Evolutionary conservation across 1,284 basidiomycete genomes (phyloP), one percentile per base, ranked within the genome.

Genomic region (Ceratobasidium sp.): DNA sequence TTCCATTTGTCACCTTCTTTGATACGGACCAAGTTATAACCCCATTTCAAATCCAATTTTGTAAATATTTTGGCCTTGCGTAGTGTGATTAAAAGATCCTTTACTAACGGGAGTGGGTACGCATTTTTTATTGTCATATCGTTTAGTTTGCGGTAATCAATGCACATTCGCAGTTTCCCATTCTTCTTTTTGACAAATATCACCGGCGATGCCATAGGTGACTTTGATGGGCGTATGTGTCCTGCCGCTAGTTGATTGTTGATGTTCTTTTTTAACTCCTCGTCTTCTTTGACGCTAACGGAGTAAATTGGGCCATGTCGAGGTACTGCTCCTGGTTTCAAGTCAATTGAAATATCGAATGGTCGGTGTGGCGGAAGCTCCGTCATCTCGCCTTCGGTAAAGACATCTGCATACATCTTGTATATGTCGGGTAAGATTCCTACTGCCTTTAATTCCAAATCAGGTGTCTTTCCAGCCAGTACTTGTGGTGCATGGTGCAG

Each of bases 161-260:
- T 41, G 34, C 60, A 65, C 46, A 74, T 72, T 1, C 62, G 34
- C 6, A 48, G 62, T 23, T 59, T 59, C 10, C 71, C 45, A 34
- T 65, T 65, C 30, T 65, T 72, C 67, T 73, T 73, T 36, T 73
- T 58, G 18, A 73, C 45, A 28, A 73, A 73, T 5, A 73, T 28
- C n/a, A 74, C 34, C 3, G 71, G 72, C 12, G 73, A 72, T 16
- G 70, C 60, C n/a, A 71, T 71, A 1, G 73, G 50, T 8, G 74
- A 75, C 16, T 64, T 74, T 1, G 61, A 74, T 12, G 23, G 36
- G 12, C 52, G 0, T 21, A 74, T 74, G 23, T 36, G 58, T 3
- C 61, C 60, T 30, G 45, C 41, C 1, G 21, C 3, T 28, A 75
- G 46, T 16, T 65, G 46, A 2, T 26, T 10, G 8, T 74, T 16